Evolutionary conservation across 2,329 filamentous ascomycete species (phyloP), one percentile per base, ranked within the genome.

Genomic region (Parasarocladium wereldwijsianum): DNA sequence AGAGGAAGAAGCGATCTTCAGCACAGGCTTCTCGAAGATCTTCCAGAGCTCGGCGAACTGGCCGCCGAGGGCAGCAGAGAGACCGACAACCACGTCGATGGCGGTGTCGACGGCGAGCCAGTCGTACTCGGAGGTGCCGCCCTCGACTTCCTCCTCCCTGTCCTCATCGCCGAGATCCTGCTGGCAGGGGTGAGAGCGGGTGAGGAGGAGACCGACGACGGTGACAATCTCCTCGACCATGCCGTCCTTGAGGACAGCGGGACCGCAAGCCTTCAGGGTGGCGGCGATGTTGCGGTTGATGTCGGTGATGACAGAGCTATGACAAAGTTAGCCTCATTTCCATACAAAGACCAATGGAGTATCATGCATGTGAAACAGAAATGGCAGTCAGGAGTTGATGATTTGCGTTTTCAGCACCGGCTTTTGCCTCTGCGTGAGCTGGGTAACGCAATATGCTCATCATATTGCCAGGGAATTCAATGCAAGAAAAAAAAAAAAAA

Each of bases 371-470:
- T 38, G 41, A 40, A 33, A 39, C 11, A 32, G 21, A 41, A 38
- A 31, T 34, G 43, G 42, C 46, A 51, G 43, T 52, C 48, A 53
- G 50, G 39, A 46, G 47, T 47, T 51, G 54, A 58, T 58, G 45
- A 55, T 39, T 55, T 55, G 84, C 64, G 59, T 92, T 90, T 76
- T 76, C 83, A 84, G 80, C 84, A 93, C 75, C 61, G 74, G 74
- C 80, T 60, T 62, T 69, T 61, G 82, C 76, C 77, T 96, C 80
- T 82, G 83, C 93, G 86, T 94, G 87, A 94, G 86, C 86, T 94
- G 86, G 85, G 87, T 87, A 86, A 86, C 83, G 82, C 75, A 72
- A 62, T 57, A 64, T 70, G 65, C 59, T 93, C 85, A 94, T 94
- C 85, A 84, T 76, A 47, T 58, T 50, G 52, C 20, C 13, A 17